Base-by-base conservation (phyloP, 257 asterid species). In the Fraxinus cuspidata region DNA sequence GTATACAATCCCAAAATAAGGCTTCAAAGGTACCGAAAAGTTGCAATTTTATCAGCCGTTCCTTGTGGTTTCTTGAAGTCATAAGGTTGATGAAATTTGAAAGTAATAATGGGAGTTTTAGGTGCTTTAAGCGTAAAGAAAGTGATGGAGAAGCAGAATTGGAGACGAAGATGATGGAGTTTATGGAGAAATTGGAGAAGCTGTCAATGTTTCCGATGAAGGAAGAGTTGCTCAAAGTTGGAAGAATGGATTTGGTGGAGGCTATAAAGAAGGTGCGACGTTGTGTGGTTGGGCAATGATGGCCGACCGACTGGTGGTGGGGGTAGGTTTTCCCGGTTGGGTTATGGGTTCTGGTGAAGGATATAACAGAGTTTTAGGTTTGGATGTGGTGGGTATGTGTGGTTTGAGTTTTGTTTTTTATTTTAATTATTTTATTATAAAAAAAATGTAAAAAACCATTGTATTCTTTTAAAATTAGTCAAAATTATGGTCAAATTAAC, bases 191-290 rank as follows among this genome's bases (percentile, higher is more conserved):
- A 72, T 96, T 97, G 49, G 84, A 85, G 71, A 96, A 86, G 16
- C 92, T 97, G 2, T 38, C 75, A 5, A 81, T 84, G 81, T 96
- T 96, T 85, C 98, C 97, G n/a, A 85, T 88, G 8, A 88, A 77
- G 82, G 75, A 82, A 6, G 97, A 96, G 82, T 81, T 96, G 74
- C 68, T 85, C 38, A 82, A 80, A 70, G 97, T 86, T 2, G 97
- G 98, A 16, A 90, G 99, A 77, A 11, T 78, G 79, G 99, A 96
- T 89, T 92, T 96, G 86, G 96, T 85, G 76, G 88, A 82, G 87
- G 92, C 91, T 70, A 89, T 93, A 31, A 80, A 75, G 89, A 86
- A 79, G 76, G 4, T 31, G 34, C 34, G 34, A 0, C 34, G 34
- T 31, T 31, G 34, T 2, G 34, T 31, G 4, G 34, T 31, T 31